Conservation (phyloP, 371 early-diverging fungal species). For the Choanephora cucurbitarum region DNA sequence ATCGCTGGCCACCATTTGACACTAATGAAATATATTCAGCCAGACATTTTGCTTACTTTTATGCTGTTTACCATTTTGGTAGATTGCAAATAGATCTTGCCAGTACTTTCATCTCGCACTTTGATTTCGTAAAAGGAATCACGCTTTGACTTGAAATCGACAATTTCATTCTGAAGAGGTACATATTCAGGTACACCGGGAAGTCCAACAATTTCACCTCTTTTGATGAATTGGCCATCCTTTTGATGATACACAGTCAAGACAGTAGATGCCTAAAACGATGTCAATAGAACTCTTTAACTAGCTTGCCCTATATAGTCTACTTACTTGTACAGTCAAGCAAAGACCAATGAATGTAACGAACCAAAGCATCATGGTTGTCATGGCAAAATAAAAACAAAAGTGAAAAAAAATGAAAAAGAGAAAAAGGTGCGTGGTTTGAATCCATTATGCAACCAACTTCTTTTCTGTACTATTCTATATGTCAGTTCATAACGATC, state of each 20-base stretch:
- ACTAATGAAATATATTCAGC: constrained; percentile 8
- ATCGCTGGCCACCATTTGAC: constrained; percentile 32
- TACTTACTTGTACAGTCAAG: constrained; percentile 1
- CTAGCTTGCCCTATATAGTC: no score
- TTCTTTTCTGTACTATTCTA: not conserved
- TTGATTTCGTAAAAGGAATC: constrained; percentile 30
- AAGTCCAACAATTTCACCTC: constrained; percentile 31
- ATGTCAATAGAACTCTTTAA: not conserved
- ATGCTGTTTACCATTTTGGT: constrained; percentile 23
- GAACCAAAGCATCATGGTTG: no score
- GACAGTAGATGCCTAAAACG: constrained; percentile 1
- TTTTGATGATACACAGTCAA: constrained; percentile 26
- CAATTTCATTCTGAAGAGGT: constrained; percentile 22
- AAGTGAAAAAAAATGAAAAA: not conserved
- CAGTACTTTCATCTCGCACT: constrained; percentile 29
- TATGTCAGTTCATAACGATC: constrained; percentile 20
- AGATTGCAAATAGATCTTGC: constrained; percentile 21
- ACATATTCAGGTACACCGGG: constrained; percentile 22
- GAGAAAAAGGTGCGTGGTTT: not conserved
- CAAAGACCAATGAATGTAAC: no score
- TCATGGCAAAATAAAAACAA: no score
- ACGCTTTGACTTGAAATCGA: constrained; percentile 14
- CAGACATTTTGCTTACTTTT: not conserved
- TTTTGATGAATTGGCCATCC: constrained; percentile 30
- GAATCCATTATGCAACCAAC: no score